Base-by-base conservation (phyloP, 176 grass and related monocot genomes). In the Triticum timopheevii region DNA sequence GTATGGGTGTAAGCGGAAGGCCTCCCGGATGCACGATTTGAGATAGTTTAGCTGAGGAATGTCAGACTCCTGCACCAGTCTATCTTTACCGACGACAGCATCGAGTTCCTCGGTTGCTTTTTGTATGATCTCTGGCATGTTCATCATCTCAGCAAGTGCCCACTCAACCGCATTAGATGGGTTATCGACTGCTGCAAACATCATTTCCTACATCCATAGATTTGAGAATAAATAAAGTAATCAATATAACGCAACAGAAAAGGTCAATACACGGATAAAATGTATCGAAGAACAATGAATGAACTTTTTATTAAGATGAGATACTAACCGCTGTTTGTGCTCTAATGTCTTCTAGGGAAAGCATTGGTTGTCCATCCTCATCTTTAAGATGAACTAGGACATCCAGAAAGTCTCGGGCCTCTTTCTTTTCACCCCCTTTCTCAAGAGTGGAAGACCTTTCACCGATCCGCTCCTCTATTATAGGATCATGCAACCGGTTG, bases 401-500 rank as follows among this genome's bases (percentile, higher is more conserved):
- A 1, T 67, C 65, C 28, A 67, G 0, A 67, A 67, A 9, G 65
- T 67, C 65, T 3, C 15, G 4, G 0, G 28, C 2, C 28, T 67
- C 28, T 19, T 67, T 67, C 65, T 67, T 33, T 67, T 19, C 65
- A 31, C 28, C 28, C 8, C 0, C 0, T 65, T 65, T 65, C 2
- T 65, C 12, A 65, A 16, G 63, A 33, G 2, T 67, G 0, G 13
- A 33, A 0, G 65, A 33, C 28, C 65, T 67, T 33, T 67, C 28
- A 3, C 0, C 28, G 13, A 67, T 34, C 6, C 65, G 13, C 65
- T 67, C 65, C 8, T 67, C 15, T 67, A 67, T 67, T 17, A 67
- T 67, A 2, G 87, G 84, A 13, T 73, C 86, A 56, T 92, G 90
- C 15, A 88, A 23, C 35, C 63, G 82, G n/a, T 36, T 42, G 5